Conservation (phyloP, 805 yeast species). For the Starmerella apicola region DNA sequence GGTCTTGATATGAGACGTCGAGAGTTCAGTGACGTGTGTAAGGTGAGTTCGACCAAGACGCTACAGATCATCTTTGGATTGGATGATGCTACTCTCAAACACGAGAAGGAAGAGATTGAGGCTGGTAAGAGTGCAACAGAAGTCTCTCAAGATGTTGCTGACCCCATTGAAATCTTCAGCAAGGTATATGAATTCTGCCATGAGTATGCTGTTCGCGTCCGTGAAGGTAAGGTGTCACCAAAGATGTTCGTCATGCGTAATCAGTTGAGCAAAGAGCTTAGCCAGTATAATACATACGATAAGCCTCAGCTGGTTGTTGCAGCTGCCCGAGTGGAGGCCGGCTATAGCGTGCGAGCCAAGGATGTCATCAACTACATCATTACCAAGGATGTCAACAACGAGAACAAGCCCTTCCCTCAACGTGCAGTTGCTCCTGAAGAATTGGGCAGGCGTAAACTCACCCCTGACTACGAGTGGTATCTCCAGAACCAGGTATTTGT, state of each 20-base stretch:
- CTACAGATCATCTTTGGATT: conserved; percentile 32
- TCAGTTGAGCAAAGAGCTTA: conserved; percentile 80
- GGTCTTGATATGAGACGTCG: conserved; percentile 96
- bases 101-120: neutral
- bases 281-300: conserved; percentile 42
- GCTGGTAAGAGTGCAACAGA: neutral
- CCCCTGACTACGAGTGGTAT: conserved; percentile 68
- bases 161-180: conserved; percentile 11
- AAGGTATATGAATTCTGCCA: conserved; percentile 39
- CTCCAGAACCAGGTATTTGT: conserved; percentile 80
- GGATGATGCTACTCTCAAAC: conserved; percentile 47
- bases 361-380: conserved; percentile 81
- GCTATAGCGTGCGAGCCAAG: conserved; percentile 79
- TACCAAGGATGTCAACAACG: conserved; percentile 35
- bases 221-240: conserved; percentile 47
- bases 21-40: conserved; percentile 87
- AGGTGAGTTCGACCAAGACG: conserved; percentile 69
- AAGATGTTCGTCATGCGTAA: conserved; percentile 71
- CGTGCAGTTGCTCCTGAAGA: conserved; percentile 78
- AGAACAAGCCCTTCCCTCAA: conserved; percentile 43
- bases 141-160: conserved; percentile 2
- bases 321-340: conserved; percentile 60
- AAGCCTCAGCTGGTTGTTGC: conserved; percentile 84
- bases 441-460: conserved; percentile 39
- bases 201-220: conserved; percentile 43